These are phyloP conservation scores for Boletales sp. DNA, from an alignment of 768 basidiomycete species.

Conservation along the genomic window DNA sequence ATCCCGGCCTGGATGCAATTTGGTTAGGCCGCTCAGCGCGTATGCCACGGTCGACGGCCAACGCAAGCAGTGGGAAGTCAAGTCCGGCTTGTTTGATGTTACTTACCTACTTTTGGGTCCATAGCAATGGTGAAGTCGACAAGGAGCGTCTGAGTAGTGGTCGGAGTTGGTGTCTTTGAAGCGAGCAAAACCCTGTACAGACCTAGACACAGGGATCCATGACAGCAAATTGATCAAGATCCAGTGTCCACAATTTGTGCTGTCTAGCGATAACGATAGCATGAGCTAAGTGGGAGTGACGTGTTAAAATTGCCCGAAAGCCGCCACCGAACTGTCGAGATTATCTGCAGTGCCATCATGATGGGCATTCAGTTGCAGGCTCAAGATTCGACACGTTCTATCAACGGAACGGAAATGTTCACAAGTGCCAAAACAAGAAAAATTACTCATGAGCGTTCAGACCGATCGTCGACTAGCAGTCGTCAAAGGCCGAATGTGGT, in stretches of 20 bases:
- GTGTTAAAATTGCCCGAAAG: neutral
- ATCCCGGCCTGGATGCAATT: constrained; percentile 1
- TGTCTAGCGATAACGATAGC: constrained; percentile 12
- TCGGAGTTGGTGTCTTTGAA: neutral
- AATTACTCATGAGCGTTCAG: neutral
- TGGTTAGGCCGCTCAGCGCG: neutral
- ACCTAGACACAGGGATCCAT: neutral
- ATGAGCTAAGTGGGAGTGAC: constrained; percentile 12
- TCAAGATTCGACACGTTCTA: constrained; percentile 1
- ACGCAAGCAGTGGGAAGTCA: neutral
- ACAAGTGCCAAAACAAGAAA: too few species aligned
- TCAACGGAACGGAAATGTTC: neutral
- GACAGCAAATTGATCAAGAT: constrained; percentile 15
- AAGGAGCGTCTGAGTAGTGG: neutral
- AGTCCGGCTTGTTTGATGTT: neutral
- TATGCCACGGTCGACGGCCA: neutral
- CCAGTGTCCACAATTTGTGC: neutral
- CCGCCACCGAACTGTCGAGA: neutral
- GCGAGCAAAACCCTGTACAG: neutral
- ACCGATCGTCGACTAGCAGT: neutral
- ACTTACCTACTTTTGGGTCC: neutral
- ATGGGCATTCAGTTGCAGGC: constrained; percentile 1
- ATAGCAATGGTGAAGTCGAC: neutral
- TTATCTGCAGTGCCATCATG: neutral
- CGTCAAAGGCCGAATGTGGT: constrained; percentile 9